Percentiles rank a stretch among this genome's conserved stretches.
Conservation (phyloP, 2,329 filamentous ascomycete species). For the Fusarium drepaniforme region DNA sequence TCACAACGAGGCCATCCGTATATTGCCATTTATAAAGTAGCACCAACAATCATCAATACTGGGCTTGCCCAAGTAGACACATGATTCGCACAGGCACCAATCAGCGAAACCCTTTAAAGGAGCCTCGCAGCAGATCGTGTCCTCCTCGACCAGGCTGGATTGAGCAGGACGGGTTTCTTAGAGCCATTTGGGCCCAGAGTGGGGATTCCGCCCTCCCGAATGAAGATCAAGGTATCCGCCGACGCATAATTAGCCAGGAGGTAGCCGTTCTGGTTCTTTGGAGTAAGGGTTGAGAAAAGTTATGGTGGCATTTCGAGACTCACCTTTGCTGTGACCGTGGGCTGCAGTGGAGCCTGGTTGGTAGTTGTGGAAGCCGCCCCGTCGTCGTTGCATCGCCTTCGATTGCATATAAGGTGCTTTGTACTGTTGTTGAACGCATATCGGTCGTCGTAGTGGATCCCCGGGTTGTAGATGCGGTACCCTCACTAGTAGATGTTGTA, state of each 20-base stretch:
- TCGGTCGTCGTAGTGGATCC: background rate
- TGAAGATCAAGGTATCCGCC: background rate
- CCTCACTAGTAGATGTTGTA: background rate
- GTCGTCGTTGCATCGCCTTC: background rate
- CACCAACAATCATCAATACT: background rate
- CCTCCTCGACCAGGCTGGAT: background rate
- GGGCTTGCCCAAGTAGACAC: background rate
- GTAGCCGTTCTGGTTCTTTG: background rate
- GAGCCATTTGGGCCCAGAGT: background rate
- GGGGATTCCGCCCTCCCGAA: background rate
- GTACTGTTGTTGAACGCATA: background rate
- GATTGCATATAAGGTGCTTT: background rate
- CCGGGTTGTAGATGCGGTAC: background rate
- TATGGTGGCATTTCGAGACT: background rate
- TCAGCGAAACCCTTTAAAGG: background rate
- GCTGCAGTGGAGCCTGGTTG: background rate
- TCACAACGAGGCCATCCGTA: background rate
- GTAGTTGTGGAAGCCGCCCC: background rate
- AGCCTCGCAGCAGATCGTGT: background rate
- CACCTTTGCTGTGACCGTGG: background rate
- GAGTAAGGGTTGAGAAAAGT: too few species aligned
- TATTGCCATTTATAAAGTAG: background rate
- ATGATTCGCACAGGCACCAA: background rate
- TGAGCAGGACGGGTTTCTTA: background rate
- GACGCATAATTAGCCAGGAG: background rate